Evolutionary conservation across 345 rosid species (phyloP).

Genomic region (Trapa incisa): DNA sequence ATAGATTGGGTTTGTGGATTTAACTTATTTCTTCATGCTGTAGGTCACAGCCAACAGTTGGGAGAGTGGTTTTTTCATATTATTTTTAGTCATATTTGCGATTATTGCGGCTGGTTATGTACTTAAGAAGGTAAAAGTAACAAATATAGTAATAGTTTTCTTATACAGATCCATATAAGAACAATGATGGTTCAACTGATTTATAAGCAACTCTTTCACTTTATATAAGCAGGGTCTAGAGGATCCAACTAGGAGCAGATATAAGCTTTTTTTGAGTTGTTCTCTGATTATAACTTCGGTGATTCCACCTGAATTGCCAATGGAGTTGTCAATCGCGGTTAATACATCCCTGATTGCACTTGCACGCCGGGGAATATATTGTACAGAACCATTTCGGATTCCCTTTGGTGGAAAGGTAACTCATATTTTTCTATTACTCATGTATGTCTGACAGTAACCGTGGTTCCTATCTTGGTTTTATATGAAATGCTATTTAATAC

Average conservation of each 20-base stretch:
- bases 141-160: neutral
- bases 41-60: slow-evolving; percentile 99
- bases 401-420: slow-evolving; percentile 95
- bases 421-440: no score
- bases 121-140: slow-evolving; percentile 58
- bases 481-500: neutral
- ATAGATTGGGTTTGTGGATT: slow-evolving; percentile 3
- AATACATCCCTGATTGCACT: slow-evolving; percentile 93
- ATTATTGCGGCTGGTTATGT: slow-evolving; percentile 97
- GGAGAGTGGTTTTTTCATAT: slow-evolving; percentile 97
- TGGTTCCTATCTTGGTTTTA: neutral
- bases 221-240: slow-evolving; percentile 63
- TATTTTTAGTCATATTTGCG: slow-evolving; percentile 90
- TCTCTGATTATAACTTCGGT: slow-evolving; percentile 93
- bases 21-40: slow-evolving; percentile 9
- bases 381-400: slow-evolving; percentile 98
- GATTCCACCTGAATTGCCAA: slow-evolving; percentile 96
- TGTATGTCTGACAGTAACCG: no score
- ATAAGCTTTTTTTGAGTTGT: slow-evolving; percentile 91
- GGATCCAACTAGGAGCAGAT: slow-evolving; percentile 99
- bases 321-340: slow-evolving; percentile 98
- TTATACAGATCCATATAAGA: neutral
- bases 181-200: neutral
- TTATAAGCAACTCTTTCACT: slow-evolving; percentile 5
- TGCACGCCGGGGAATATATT: slow-evolving; percentile 92